Evolutionary conservation across 352 stramenopile species (phyloP).

Genomic region (Phytophthora pistaciae): DNA sequence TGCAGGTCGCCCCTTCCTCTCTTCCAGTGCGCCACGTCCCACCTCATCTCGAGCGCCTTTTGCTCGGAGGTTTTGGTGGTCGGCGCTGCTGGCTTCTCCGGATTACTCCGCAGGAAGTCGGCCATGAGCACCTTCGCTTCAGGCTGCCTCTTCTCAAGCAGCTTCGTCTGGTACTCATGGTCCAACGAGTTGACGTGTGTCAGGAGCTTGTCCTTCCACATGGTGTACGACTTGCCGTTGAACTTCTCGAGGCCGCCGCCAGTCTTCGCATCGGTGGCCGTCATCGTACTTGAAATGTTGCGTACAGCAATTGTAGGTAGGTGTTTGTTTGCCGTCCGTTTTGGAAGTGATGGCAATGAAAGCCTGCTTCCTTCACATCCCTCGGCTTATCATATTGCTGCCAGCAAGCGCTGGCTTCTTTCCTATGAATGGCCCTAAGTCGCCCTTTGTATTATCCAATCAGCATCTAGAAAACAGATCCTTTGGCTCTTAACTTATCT

Average conservation of each 20-base stretch:
- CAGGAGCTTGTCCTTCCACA: conserved; percentile 29
- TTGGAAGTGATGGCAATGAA: background rate
- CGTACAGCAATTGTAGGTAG: background rate
- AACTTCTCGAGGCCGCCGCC: conserved; percentile 13
- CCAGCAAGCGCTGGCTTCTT: too few relatives aligned
- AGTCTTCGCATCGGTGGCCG: conserved; percentile 12
- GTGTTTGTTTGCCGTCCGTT: conserved; percentile 5
- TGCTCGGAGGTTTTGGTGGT: too few relatives aligned
- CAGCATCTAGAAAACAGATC: too few relatives aligned
- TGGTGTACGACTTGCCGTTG: conserved; percentile 22
- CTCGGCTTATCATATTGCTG: too few relatives aligned
- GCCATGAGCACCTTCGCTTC: conserved; percentile 21
- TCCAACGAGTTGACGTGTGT: conserved; percentile 22
- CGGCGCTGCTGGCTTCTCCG: too few relatives aligned
- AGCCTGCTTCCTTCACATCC: too few relatives aligned
- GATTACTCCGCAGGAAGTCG: conserved; percentile 5
- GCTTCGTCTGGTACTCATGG: conserved; percentile 23
- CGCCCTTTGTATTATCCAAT: too few relatives aligned
- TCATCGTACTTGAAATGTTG: conserved; percentile 25
- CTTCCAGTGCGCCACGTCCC: conserved; percentile 12
- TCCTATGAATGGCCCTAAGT: too few relatives aligned
- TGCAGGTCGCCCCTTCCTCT: conserved; percentile 10
- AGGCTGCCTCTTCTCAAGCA: conserved; percentile 20
- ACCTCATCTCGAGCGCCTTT: conserved; percentile 3
- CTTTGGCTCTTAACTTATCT: too few relatives aligned